phyloP scores from a whole-genome alignment of 139 green algal genomes.

The Desmodesmus armatus region DNA sequence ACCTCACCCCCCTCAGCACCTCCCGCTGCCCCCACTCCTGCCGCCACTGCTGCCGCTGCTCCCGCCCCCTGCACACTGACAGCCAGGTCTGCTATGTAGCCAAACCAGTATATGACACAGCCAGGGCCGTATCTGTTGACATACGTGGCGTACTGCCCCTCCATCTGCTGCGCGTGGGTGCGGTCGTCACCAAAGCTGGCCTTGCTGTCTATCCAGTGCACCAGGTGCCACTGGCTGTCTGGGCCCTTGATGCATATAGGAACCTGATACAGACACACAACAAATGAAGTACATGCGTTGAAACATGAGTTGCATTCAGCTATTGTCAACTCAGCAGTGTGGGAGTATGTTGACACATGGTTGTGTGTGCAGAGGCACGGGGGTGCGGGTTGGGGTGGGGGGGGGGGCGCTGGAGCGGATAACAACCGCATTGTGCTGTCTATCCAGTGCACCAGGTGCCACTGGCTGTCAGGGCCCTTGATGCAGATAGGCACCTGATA shows the following conservation, averaged over 20 bases:
- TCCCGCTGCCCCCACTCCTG: too few relatives aligned
- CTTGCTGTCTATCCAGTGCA: conserved; percentile 97
- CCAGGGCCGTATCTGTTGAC: conserved; percentile 84
- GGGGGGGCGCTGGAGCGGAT: too few relatives aligned
- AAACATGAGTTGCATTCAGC: too few relatives aligned
- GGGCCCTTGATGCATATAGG: conserved; percentile 61
- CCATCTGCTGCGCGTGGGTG: conserved; percentile 70
- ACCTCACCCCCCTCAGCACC: too few relatives aligned
- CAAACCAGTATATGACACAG: conserved; percentile 95
- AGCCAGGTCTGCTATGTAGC: conserved; percentile 76
- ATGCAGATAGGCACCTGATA: conserved; percentile 76
- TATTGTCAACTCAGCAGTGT: too few relatives aligned
- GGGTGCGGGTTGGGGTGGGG: too few relatives aligned
- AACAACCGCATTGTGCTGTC: too few relatives aligned
- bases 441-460: conserved; percentile 89
- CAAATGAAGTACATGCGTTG: too few relatives aligned
- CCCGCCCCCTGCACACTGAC: too few relatives aligned
- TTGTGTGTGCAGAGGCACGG: too few relatives aligned
- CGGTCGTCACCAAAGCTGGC: conserved; percentile 90
- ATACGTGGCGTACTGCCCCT: conserved; percentile 79
- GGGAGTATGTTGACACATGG: too few relatives aligned
- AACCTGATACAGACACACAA: conserved; percentile 63
- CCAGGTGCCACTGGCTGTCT: conserved; percentile 56
- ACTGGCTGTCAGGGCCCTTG: conserved; percentile 24
- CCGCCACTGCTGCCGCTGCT: too few relatives aligned